Evolutionary conservation across 164 flowering plant genomes (phyloP).

Genomic region (Amborella trichopoda): DNA sequence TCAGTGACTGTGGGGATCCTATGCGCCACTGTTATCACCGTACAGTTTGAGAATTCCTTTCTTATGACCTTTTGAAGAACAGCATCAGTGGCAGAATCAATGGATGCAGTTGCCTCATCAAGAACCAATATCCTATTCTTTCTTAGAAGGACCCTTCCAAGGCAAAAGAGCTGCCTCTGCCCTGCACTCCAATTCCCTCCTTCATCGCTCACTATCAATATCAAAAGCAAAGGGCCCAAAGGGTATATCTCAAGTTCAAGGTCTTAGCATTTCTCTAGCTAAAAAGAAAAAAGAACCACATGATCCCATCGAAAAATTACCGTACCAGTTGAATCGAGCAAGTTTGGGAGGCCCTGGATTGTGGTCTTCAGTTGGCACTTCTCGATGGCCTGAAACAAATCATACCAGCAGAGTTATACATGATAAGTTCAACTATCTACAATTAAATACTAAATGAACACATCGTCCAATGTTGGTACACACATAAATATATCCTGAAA

Average conservation of each 20-base stretch:
- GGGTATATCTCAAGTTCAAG: not conserved
- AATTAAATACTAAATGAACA: not conserved
- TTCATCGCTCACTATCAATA: slow-evolving; percentile 59
- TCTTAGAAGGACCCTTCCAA: slow-evolving; percentile 46
- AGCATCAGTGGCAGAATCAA: slow-evolving; percentile 78
- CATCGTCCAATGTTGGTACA: not conserved
- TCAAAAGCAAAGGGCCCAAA: not conserved
- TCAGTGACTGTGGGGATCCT: slow-evolving; percentile 83
- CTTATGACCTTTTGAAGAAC: slow-evolving; percentile 57
- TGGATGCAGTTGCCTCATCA: slow-evolving; percentile 91
- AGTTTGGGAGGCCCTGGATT: slow-evolving; percentile 43
- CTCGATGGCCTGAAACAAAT: slow-evolving; percentile 47
- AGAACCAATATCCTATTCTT: slow-evolving; percentile 64
- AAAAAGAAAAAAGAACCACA: not conserved
- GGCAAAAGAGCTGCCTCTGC: slow-evolving; percentile 74
- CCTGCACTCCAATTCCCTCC: slow-evolving; percentile 97
- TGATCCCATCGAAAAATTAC: not conserved
- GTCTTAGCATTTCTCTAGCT: not conserved
- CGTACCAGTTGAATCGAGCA: slow-evolving; percentile 62
- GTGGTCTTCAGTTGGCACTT: slow-evolving; percentile 66
- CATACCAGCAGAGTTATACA: too few relatives aligned
- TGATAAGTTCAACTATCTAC: not conserved
- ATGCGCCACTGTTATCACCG: slow-evolving; percentile 76
- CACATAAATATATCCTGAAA: not conserved
- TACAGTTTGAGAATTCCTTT: slow-evolving; percentile 55